Evolutionary conservation across 306 rosid genomes (phyloP), one percentile per base, ranked within the genome.

Genomic region (Abrus pulchellus): DNA sequence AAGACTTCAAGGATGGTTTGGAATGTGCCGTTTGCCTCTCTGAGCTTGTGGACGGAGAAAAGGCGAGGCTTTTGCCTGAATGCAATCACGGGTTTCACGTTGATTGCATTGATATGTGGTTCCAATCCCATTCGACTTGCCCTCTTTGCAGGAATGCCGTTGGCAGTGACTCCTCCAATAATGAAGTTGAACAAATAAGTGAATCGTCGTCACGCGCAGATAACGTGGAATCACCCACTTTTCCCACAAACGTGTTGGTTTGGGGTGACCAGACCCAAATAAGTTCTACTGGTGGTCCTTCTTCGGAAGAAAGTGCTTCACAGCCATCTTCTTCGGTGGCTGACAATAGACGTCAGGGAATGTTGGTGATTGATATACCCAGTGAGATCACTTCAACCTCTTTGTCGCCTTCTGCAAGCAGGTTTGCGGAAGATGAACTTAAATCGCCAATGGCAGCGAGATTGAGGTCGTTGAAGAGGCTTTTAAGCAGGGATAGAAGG

Each of bases 81-180:
- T 95, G 99, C 88, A 93, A 84, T 74, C 99, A 95, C 82, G 96
- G 89, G 2, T 95, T 95, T 85, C 99, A 95, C 13, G 89, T 90
- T 2, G 92, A 88, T 68, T 95, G 99, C 57, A 93, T 95, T 9
- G 99, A 93, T 82, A 95, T 90, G 99, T 95, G 99, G 99, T 92
- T 95, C 64, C 97, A 89, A 44, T 95, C 94, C 12, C 98, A 95
- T 85, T 82, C 98, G 1, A 93, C 98, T 0, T 95, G 99, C 64
- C 99, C 99, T 3, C 88, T 95, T 56, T 95, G 99, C 56, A 84
- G 99, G 74, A 82, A 86, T 4, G 85, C 74, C 6, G 48, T 1
- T 44, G 48, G 20, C 20, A 20, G 20, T 20, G 20, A 20, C 20
- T 20, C 20, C 20, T 20, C 20, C 20, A 20, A 20, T 20, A 20